phyloP scores from a whole-genome alignment of 177 flowering plant species.

The Vitis hybrid region DNA sequence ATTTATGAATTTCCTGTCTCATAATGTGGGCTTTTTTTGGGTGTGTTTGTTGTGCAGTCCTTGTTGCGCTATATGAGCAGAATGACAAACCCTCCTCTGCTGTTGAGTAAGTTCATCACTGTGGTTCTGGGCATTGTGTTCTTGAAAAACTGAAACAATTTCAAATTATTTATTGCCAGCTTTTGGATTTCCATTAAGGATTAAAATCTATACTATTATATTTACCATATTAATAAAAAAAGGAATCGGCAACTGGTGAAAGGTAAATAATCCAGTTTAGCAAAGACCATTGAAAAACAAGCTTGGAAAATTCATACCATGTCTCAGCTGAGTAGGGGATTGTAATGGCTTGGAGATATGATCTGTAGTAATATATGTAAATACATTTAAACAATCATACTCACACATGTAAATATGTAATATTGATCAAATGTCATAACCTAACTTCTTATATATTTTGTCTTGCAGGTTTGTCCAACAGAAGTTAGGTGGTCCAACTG shows the following conservation, averaged over 20 bases:
- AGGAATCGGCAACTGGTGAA: too few relatives aligned
- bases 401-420: neutral
- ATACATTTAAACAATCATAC: too few relatives aligned
- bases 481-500: constrained; percentile 76
- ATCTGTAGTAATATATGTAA: neutral
- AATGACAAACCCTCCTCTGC: constrained; percentile 90
- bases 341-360: neutral
- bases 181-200: too few relatives aligned
- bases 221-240: too few relatives aligned
- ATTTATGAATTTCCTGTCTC: neutral
- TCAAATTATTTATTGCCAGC: too few relatives aligned
- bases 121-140: neutral
- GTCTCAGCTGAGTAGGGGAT: too few relatives aligned
- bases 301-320: too few relatives aligned
- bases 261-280: too few relatives aligned
- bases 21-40: neutral
- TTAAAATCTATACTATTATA: too few relatives aligned
- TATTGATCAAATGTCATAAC: neutral
- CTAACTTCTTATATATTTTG: neutral
- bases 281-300: too few relatives aligned
- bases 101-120: constrained; percentile 65
- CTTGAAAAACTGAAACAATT: too few relatives aligned
- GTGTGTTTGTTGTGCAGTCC: constrained; percentile 46
- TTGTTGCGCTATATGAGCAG: constrained; percentile 91
- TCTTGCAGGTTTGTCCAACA: constrained; percentile 71